Evolutionary conservation across 2,329 filamentous ascomycete species (phyloP), one percentile per base, ranked within the genome.

Genomic region (Cryoendolithus antarcticus): DNA sequence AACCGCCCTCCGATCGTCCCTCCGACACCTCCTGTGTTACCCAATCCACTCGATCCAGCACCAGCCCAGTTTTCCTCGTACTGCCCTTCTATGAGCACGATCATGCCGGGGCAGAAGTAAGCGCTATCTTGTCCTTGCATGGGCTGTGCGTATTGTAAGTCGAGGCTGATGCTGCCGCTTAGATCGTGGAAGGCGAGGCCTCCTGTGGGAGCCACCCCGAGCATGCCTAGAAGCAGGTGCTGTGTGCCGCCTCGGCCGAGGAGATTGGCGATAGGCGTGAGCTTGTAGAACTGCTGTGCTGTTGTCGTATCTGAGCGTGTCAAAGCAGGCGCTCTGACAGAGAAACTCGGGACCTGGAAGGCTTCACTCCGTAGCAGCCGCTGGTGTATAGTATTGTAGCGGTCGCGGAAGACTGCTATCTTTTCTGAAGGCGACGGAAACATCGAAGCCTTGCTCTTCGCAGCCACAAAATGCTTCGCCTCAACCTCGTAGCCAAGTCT

Each of bases 91-190:
- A 95, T 77, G 0, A 98, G 71, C 3, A 96, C 83, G 35, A 98
- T 83, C 86, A 96, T 96, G 3, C 93, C 93, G 0, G 91, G 88
- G 4, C 81, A 78, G 55, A 95, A 95, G 82, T 86, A 98, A 3
- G 84, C 81, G 54, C 89, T 80, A 43, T 86, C 79, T 12, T 50
- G 37, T 10, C 50, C 55, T 0, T 88, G 88, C 40, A 95, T 80
- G 9, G 82, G 77, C 13, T 79, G 77, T 0, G 89, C 85, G 53
- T 89, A 81, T 12, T 77, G 74, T 7, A 96, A 64, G 49, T 96
- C 86, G 1, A 98, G 68, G 2, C 76, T 71, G 50, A 98, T 93
- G 38, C 83, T 89, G 11, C 89, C 91, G 0, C 86, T 89, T 21
- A 91, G 64, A 55, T 98, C 91, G 48, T 81, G 85, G 13, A 98